Percentiles rank a stretch among this genome's conserved stretches.
Evolutionary conservation across 805 yeast species (phyloP).

Genomic region (Saccharomyces kudriavzevii): DNA sequence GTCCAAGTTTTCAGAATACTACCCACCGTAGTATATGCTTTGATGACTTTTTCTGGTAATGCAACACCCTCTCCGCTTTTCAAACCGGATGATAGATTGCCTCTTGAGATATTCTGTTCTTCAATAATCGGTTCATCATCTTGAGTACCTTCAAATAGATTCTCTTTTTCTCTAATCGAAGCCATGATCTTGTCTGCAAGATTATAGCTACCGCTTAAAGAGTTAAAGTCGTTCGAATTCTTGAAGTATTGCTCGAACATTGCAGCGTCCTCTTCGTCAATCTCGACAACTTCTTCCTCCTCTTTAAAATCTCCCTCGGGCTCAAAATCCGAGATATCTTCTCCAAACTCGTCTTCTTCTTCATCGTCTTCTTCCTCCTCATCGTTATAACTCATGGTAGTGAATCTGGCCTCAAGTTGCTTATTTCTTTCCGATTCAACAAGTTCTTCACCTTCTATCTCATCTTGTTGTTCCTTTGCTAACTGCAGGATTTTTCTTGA

Average conservation of each 20-base stretch:
- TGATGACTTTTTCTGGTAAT: constrained; percentile 92
- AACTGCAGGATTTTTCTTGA: constrained; percentile 81
- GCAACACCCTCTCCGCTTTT: constrained; percentile 64
- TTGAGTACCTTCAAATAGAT: constrained; percentile 17
- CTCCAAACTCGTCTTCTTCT: constrained; percentile 35
- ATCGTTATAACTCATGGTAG: constrained; percentile 33
- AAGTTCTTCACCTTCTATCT: constrained; percentile 63
- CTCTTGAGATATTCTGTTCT: constrained; percentile 18
- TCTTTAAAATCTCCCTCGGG: constrained; percentile 41
- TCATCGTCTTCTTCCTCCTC: constrained; percentile 51
- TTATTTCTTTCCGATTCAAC: constrained; percentile 22
- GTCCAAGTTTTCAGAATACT: constrained; percentile 79
- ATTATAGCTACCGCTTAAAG: constrained; percentile 44
- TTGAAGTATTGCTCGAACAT: constrained; percentile 72
- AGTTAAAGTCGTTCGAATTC: constrained; percentile 31
- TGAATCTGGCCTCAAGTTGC: constrained; percentile 28
- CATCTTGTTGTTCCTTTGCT: constrained; percentile 91
- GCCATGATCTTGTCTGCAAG: constrained; percentile 93
- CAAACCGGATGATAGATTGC: constrained; percentile 16
- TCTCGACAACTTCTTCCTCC: constrained; percentile 54
- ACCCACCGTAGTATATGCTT: constrained; percentile 89
- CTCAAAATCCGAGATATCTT: constrained; percentile 44
- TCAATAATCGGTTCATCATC: constrained; percentile 10
- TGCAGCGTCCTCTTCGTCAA: constrained; percentile 76
- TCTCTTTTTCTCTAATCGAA: constrained; percentile 69